Evolutionary conservation across 2,329 filamentous ascomycete genomes (phyloP).

Genomic region (Shiraia sp.): DNA sequence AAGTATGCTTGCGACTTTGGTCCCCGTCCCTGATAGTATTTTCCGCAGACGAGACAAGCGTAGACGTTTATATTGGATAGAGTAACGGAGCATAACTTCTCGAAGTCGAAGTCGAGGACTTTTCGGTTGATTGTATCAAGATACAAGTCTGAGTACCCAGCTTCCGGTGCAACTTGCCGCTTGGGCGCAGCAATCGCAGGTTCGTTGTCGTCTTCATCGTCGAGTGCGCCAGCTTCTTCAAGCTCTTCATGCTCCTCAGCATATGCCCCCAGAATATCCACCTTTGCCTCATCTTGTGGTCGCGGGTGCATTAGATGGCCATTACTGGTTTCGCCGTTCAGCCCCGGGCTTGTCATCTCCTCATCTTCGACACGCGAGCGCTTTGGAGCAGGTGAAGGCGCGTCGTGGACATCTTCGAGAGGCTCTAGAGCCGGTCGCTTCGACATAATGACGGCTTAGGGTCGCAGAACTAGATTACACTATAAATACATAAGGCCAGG

Average conservation of each 20-base stretch:
- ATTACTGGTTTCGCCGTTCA: conserved; percentile 30
- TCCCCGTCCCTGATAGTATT: conserved; percentile 93
- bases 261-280: conserved; percentile 42
- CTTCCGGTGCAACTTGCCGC: conserved; percentile 77
- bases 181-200: conserved; percentile 52
- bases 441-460: conserved; percentile 49
- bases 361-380: conserved; percentile 51
- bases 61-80: conserved; percentile 99
- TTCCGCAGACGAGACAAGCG: conserved; percentile 95
- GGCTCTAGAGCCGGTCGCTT: conserved; percentile 53
- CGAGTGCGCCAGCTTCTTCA: conserved; percentile 40
- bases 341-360: conserved; percentile 36
- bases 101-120: conserved; percentile 96
- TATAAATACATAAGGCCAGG: too few relatives aligned
- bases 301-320: conserved; percentile 36
- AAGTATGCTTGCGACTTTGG: conserved; percentile 97
- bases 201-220: conserved; percentile 41
- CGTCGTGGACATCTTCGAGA: conserved; percentile 46
- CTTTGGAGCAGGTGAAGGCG: conserved; percentile 54
- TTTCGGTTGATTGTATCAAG: conserved; percentile 94
- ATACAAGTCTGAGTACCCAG: conserved; percentile 93
- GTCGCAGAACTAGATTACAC: too few relatives aligned
- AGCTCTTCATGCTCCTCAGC: conserved; percentile 43
- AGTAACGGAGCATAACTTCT: conserved; percentile 95
- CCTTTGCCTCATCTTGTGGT: conserved; percentile 26